Conservation (phyloP, 1,284 basidiomycete species). For the Ustilago esculenta region DNA sequence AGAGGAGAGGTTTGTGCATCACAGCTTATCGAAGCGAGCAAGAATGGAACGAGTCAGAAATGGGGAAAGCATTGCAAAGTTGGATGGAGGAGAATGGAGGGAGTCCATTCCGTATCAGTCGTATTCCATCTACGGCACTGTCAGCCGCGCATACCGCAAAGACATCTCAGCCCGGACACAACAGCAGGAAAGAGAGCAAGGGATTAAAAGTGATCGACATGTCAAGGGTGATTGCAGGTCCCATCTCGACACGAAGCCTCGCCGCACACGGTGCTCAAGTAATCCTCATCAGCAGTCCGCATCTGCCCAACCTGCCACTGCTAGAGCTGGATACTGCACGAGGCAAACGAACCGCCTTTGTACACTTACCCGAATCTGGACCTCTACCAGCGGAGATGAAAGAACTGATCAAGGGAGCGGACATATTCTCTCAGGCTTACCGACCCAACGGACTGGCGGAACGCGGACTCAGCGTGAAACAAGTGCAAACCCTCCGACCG, state of each 20-base stretch:
- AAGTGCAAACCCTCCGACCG: slow-evolving; percentile 67
- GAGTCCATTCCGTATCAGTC: slow-evolving; percentile 14
- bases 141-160: too few relatives aligned
- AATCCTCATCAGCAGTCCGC: slow-evolving; percentile 73
- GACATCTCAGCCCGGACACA: too few relatives aligned
- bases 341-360: slow-evolving; percentile 75
- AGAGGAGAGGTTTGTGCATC: slow-evolving; percentile 23
- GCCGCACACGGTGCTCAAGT: slow-evolving; percentile 75
- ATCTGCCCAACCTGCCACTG: slow-evolving; percentile 72
- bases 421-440: slow-evolving; percentile 77
- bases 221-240: slow-evolving; percentile 31
- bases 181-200: neutral
- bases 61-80: slow-evolving; percentile 11
- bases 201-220: slow-evolving; percentile 26
- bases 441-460: slow-evolving; percentile 57
- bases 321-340: slow-evolving; percentile 75
- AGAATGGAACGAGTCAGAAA: slow-evolving; percentile 19
- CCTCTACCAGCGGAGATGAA: slow-evolving; percentile 63
- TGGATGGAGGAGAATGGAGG: slow-evolving; percentile 19
- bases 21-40: slow-evolving; percentile 18
- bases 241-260: slow-evolving; percentile 7
- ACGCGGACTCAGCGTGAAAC: slow-evolving; percentile 13
- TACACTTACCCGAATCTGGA: slow-evolving; percentile 70
- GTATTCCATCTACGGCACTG: neutral
- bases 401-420: slow-evolving; percentile 69